Conservation (phyloP, 1,284 basidiomycete species). For the Cystobasidium slooffiae region DNA sequence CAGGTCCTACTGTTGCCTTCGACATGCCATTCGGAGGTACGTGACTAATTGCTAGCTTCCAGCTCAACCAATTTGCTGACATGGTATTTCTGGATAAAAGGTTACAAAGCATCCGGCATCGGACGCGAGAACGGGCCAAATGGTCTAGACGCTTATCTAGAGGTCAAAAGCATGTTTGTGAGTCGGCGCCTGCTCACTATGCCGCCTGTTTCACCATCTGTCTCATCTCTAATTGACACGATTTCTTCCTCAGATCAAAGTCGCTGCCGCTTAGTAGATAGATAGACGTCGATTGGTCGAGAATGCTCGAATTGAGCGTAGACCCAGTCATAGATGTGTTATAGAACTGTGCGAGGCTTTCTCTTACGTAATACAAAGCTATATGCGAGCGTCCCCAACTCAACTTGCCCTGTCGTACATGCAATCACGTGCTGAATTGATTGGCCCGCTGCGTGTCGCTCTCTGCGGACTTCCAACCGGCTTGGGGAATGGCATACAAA, state of each 20-base stretch:
- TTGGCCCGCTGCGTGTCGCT: too few relatives aligned
- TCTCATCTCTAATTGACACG: background rate
- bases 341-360: too few relatives aligned
- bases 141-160: background rate
- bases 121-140: constrained; percentile 1
- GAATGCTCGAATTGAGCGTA: too few relatives aligned
- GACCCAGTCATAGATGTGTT: too few relatives aligned
- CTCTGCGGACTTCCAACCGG: too few relatives aligned
- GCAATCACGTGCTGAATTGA: too few relatives aligned
- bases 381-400: too few relatives aligned
- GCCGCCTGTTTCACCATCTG: background rate
- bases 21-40: constrained; percentile 17
- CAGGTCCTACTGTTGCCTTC: background rate
- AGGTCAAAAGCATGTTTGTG: constrained; percentile 12
- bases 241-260: constrained; percentile 12
- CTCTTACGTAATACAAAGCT: too few relatives aligned
- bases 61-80: background rate
- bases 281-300: too few relatives aligned
- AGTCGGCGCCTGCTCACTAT: background rate
- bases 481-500: too few relatives aligned
- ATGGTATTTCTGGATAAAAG: background rate
- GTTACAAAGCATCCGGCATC: background rate
- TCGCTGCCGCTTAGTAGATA: background rate
- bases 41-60: background rate
- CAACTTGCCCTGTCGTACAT: too few relatives aligned